Percentiles rank a stretch among this genome's conserved stretches.
Evolutionary conservation across 345 rosid species (phyloP).

Genomic region (Pugionium cornutum): DNA sequence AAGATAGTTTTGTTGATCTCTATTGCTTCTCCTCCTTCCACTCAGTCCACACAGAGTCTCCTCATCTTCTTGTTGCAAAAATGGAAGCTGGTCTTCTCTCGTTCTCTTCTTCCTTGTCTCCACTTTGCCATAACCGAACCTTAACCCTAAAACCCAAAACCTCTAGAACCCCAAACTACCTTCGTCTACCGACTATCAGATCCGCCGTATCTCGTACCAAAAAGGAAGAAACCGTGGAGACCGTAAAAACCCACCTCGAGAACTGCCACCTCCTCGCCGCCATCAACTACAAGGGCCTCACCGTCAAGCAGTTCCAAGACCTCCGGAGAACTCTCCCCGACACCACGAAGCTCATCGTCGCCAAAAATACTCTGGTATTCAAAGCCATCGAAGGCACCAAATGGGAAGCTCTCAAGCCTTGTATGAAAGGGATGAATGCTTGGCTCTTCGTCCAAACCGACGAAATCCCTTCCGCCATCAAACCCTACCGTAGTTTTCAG

Average conservation of each 20-base stretch:
- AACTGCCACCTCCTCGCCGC: conserved; percentile 84
- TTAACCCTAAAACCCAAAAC: conserved; percentile 34
- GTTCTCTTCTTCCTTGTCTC: conserved; percentile 52
- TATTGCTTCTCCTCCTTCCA: conserved; percentile 24
- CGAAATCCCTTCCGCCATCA: conserved; percentile 80
- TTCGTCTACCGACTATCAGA: conserved; percentile 45
- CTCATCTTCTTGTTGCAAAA: conserved; percentile 32
- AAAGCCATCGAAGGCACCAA: conserved; percentile 90
- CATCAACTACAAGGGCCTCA: conserved; percentile 70
- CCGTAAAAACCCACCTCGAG: conserved; percentile 75
- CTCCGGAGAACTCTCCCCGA: conserved; percentile 72
- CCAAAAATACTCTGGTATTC: conserved; percentile 80
- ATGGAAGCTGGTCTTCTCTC: conserved; percentile 77
- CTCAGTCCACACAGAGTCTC: conserved; percentile 19
- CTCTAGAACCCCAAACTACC: conserved; percentile 31
- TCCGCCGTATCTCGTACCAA: conserved; percentile 81
- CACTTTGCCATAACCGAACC: conserved; percentile 36
- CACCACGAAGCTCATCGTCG: conserved; percentile 66
- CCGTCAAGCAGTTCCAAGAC: conserved; percentile 87
- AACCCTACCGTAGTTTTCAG: conserved; percentile 77
- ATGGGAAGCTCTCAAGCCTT: conserved; percentile 82
- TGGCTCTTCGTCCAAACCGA: conserved; percentile 92
- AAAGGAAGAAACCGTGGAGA: conserved; percentile 82
- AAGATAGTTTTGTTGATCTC: neutral
- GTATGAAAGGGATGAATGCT: conserved; percentile 96